Percentiles rank a stretch among this genome's conserved stretches.
Evolutionary conservation across 2,329 filamentous ascomycete genomes (phyloP).

Genomic region (Botryotinia narcissicola): DNA sequence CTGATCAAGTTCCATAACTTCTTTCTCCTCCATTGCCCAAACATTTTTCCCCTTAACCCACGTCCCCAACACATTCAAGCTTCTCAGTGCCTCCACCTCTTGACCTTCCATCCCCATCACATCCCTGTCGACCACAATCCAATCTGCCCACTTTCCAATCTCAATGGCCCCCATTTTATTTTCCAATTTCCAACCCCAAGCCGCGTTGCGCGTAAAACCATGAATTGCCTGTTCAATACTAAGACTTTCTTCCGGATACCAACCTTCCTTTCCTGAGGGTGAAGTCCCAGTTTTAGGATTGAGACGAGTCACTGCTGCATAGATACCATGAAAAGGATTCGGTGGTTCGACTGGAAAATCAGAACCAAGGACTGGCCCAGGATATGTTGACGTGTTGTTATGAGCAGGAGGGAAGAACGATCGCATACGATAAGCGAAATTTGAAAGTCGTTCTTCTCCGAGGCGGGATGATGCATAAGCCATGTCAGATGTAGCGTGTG

Average conservation of each 20-base stretch:
- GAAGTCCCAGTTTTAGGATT: conserved; percentile 56
- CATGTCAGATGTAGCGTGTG: conserved; percentile 71
- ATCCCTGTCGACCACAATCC: conserved; percentile 64
- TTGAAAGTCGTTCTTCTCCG: conserved; percentile 51
- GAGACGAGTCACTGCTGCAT: conserved; percentile 62
- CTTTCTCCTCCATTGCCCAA: not conserved
- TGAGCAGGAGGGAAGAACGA: conserved; percentile 50
- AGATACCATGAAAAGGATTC: conserved; percentile 65
- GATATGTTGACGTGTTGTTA: conserved; percentile 20
- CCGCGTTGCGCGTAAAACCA: conserved; percentile 61
- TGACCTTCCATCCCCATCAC: conserved; percentile 42
- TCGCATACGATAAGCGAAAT: conserved; percentile 65
- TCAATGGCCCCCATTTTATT: conserved; percentile 57
- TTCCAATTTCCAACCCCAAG: conserved; percentile 59
- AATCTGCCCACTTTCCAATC: conserved; percentile 63
- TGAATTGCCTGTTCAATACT: conserved; percentile 57
- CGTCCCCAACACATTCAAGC: conserved; percentile 59
- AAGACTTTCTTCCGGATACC: conserved; percentile 59
- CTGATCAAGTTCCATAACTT: not conserved
- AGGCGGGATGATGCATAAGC: conserved; percentile 61
- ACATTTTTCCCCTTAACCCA: conserved; percentile 59
- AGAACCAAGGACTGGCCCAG: conserved; percentile 58
- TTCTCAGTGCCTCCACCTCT: conserved; percentile 48
- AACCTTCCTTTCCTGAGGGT: conserved; percentile 49
- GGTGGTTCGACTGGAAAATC: conserved; percentile 72